Conservation (phyloP, 192 early-diverging fungal genomes). For the Phycomyces blakesleeanus region DNA sequence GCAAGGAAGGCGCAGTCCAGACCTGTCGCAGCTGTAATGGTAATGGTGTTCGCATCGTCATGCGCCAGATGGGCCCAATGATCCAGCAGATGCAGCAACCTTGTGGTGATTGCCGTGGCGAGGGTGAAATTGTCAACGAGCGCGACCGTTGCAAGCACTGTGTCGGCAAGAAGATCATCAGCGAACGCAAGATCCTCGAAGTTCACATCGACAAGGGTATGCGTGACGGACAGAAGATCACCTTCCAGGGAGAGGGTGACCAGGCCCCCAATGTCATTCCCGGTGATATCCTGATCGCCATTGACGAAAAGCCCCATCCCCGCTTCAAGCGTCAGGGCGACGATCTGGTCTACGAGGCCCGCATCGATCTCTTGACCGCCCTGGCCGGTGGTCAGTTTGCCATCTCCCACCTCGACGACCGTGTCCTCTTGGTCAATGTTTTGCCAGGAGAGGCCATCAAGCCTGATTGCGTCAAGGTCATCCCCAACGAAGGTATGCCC, state of each 20-base stretch:
- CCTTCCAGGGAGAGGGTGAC: conserved; percentile 94
- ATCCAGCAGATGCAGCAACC: conserved; percentile 99
- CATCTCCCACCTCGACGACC: conserved; percentile 92
- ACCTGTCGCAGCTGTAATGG: conserved; percentile 83
- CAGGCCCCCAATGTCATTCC: conserved; percentile 90
- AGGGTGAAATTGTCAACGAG: conserved; percentile 86
- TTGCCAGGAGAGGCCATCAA: conserved; percentile 93
- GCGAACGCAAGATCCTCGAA: conserved; percentile 95
- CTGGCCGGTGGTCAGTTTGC: conserved; percentile 92
- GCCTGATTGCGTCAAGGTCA: conserved; percentile 81
- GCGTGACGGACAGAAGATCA: conserved; percentile 93
- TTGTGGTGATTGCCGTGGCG: conserved; percentile 86
- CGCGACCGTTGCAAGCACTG: conserved; percentile 91
- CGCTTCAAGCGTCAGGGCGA: conserved; percentile 91
- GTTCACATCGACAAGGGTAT: conserved; percentile 97
- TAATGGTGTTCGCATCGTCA: conserved; percentile 82
- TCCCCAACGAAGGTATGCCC: conserved; percentile 95
- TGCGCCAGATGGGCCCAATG: conserved; percentile 98
- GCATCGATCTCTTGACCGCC: conserved; percentile 93
- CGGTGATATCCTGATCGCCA: conserved; percentile 96
- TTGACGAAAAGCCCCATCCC: conserved; percentile 94
- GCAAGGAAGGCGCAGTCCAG: conserved; percentile 90
- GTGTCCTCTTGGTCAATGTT: conserved; percentile 82
- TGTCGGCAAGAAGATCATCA: conserved; percentile 81
- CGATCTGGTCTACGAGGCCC: conserved; percentile 88